These are phyloP conservation scores for Coniella lustricola DNA, from an alignment of 2,329 filamentous ascomycete genomes.

Conservation along the genomic window DNA sequence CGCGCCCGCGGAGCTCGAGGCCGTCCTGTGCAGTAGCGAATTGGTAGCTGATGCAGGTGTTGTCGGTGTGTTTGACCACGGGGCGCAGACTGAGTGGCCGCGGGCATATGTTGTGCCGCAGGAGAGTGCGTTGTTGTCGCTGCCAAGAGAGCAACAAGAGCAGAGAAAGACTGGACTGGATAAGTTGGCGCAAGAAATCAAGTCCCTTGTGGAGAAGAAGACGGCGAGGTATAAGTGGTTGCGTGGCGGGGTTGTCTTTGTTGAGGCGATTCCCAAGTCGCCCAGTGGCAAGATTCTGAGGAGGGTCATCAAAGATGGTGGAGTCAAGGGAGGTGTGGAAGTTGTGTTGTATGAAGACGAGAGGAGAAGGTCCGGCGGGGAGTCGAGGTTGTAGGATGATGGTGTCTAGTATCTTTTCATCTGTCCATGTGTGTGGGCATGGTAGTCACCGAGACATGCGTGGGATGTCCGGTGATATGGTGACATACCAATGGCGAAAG, in stretches of 20 bases:
- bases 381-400: conserved; percentile 52
- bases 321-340: conserved; percentile 29
- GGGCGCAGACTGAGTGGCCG: conserved; percentile 53
- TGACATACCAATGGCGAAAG: too few species aligned
- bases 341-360: conserved; percentile 42
- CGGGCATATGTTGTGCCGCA: conserved; percentile 45
- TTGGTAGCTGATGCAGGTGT: conserved; percentile 45
- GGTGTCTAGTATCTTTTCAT: too few species aligned
- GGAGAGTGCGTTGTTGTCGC: conserved; percentile 14
- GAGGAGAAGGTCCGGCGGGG: conserved; percentile 31
- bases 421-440: not conserved
- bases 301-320: conserved; percentile 30
- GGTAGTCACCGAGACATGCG: too few species aligned
- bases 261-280: conserved; percentile 63
- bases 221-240: conserved; percentile 60
- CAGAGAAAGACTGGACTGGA: conserved; percentile 22
- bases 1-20: conserved; percentile 36
- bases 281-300: conserved; percentile 43
- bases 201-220: conserved; percentile 49
- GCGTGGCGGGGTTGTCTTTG: conserved; percentile 59
- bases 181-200: conserved; percentile 46
- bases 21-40: conserved; percentile 26
- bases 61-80: conserved; percentile 44
- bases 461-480: too few species aligned
- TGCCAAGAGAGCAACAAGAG: conserved; percentile 24